Evolutionary conservation across 371 early-diverging fungal genomes (phyloP).

Genomic region (Apophysomyces sp.): DNA sequence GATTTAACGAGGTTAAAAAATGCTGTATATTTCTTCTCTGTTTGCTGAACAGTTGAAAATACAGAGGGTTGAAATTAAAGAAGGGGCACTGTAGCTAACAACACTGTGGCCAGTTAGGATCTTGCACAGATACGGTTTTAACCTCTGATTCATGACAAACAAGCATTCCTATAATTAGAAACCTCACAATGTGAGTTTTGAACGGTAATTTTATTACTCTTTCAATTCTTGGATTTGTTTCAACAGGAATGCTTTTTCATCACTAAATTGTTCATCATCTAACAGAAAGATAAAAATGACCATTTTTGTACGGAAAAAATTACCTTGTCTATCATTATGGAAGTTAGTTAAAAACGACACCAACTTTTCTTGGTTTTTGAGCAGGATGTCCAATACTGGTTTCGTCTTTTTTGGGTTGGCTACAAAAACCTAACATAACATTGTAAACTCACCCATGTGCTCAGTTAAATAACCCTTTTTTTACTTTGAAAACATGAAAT

Average conservation of each 20-base stretch:
- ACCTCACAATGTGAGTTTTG: too few species aligned
- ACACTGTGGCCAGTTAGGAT: too few species aligned
- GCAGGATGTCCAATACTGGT: conserved; percentile 84
- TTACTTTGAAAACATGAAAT: conserved; percentile 95
- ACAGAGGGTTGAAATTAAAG: too few species aligned
- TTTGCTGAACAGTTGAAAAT: too few species aligned
- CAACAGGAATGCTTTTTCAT: conserved; percentile 93
- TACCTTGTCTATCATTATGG: conserved; percentile 90
- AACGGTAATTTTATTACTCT: not conserved
- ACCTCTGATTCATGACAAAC: too few species aligned
- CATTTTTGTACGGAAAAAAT: not conserved
- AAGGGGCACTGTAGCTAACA: too few species aligned
- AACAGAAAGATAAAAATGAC: not conserved
- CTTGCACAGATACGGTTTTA: too few species aligned
- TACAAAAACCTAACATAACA: conserved; percentile 77
- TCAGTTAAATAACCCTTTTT: too few species aligned
- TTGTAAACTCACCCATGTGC: not conserved
- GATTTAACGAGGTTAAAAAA: too few species aligned
- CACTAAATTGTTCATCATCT: conserved; percentile 97
- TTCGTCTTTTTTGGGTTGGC: conserved; percentile 95
- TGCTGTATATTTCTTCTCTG: too few species aligned
- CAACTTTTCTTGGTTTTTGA: conserved; percentile 88
- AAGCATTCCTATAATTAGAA: too few species aligned
- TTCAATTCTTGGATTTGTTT: conserved; percentile 76
- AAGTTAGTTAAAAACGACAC: conserved; percentile 82